Evolutionary conservation across 306 rosid genomes (phyloP).

Genomic region (Sesbania bispinosa): DNA sequence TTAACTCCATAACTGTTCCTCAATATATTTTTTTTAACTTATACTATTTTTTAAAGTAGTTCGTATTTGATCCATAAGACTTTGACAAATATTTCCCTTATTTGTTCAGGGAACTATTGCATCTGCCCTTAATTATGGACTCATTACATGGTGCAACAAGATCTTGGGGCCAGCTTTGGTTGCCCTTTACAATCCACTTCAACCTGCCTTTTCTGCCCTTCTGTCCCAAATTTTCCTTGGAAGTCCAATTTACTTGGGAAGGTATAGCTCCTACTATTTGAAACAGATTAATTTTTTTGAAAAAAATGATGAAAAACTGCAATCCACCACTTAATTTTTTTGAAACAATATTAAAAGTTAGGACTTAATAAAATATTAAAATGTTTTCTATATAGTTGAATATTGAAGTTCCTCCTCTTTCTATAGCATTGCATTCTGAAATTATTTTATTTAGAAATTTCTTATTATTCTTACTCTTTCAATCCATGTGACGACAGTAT

Average conservation of each 20-base stretch:
- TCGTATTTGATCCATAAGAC: not conserved
- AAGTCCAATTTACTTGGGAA: slow-evolving; percentile 84
- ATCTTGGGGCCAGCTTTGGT: slow-evolving; percentile 92
- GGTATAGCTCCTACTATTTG: slow-evolving; percentile 62
- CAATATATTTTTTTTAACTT: not conserved
- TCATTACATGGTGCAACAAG: slow-evolving; percentile 86
- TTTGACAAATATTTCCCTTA: not conserved
- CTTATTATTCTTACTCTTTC: slow-evolving; percentile 27
- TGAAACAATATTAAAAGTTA: not conserved
- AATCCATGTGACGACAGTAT: slow-evolving; percentile 50
- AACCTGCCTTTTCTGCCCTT: slow-evolving; percentile 75
- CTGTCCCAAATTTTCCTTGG: slow-evolving; percentile 87
- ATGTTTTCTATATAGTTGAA: not conserved
- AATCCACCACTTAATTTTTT: not conserved
- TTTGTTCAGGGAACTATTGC: slow-evolving; percentile 72
- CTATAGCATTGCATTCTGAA: not conserved
- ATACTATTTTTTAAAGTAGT: not conserved
- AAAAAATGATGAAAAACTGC: not conserved
- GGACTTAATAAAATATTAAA: not conserved
- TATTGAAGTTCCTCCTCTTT: not conserved
- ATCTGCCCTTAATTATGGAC: slow-evolving; percentile 94
- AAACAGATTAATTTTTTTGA: not conserved
- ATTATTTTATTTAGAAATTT: slow-evolving; percentile 17
- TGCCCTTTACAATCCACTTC: slow-evolving; percentile 91
- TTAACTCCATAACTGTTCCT: not conserved